Conservation (phyloP, 1,284 basidiomycete genomes). For the Rhodotorula sp. region DNA sequence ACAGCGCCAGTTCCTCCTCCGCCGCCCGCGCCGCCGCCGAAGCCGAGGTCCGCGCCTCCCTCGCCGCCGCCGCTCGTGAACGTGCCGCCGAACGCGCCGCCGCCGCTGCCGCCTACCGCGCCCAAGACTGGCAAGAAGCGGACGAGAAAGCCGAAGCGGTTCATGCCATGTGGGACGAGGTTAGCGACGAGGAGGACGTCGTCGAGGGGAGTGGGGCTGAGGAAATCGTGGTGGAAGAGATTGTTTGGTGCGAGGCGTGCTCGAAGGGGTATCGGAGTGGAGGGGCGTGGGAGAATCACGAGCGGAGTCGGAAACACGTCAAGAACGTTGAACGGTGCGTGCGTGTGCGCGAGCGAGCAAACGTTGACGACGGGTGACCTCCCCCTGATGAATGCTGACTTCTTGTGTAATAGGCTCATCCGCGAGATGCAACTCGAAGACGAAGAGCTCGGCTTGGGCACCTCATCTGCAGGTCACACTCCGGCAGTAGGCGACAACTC, state of each 20-base stretch:
- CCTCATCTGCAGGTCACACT: neutral
- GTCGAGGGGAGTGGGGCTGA: constrained; percentile 36
- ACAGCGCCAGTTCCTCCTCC: constrained; percentile 48
- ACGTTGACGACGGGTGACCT: too few species aligned
- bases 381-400: neutral
- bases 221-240: constrained; percentile 32
- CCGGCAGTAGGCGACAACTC: neutral
- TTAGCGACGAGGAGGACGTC: constrained; percentile 46
- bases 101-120: constrained; percentile 43
- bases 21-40: constrained; percentile 28
- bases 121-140: constrained; percentile 51
- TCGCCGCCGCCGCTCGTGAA: constrained; percentile 40
- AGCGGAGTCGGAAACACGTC: constrained; percentile 91
- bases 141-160: constrained; percentile 54
- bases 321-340: constrained; percentile 71
- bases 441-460: constrained; percentile 59
- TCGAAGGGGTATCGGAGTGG: constrained; percentile 86
- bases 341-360: neutral
- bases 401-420: constrained; percentile 53
- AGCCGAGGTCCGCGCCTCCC: constrained; percentile 41
- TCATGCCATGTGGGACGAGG: constrained; percentile 56
- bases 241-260: constrained; percentile 94
- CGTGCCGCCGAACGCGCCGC: constrained; percentile 44
- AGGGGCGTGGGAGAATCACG: constrained; percentile 93
- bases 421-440: constrained; percentile 74